Percentiles rank a stretch among this genome's conserved stretches.
Conservation (phyloP, 495 filamentous ascomycete genomes). For the Oleoguttula mirabilis region DNA sequence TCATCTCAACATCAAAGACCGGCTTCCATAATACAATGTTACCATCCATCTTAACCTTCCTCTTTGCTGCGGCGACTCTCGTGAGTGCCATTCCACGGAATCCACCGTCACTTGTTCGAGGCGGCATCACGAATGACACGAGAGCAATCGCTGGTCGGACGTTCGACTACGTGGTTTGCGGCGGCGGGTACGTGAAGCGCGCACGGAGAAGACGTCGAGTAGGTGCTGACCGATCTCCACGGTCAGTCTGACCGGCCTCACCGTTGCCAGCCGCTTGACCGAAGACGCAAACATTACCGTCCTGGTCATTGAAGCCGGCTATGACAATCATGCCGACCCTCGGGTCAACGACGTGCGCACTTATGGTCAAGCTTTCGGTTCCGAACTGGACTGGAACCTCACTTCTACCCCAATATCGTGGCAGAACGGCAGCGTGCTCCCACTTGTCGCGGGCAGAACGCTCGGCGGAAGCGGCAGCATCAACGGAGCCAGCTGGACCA, state of each 20-base stretch:
- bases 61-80: too few species aligned
- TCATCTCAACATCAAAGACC: too few species aligned
- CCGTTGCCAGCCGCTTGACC: slow-evolving; percentile 15
- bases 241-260: slow-evolving; percentile 9
- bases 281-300: slow-evolving; percentile 4
- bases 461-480: neutral
- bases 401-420: neutral
- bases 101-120: too few species aligned
- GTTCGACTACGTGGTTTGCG: slow-evolving; percentile 7
- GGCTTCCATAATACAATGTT: too few species aligned
- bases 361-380: neutral
- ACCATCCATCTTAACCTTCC: too few species aligned
- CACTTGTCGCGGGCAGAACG: neutral
- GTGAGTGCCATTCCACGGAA: too few species aligned
- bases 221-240: too few species aligned
- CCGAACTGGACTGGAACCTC: slow-evolving; percentile 2
- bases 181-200: too few species aligned
- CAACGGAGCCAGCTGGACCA: slow-evolving; percentile 3
- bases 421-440: neutral
- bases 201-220: too few species aligned
- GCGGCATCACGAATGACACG: neutral
- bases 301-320: slow-evolving; percentile 15
- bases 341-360: slow-evolving; percentile 3
- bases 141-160: neutral
- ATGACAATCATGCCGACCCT: slow-evolving; percentile 8